Base-by-base conservation (phyloP, 768 basidiomycete genomes). In the Rhodocollybia butyracea region DNA sequence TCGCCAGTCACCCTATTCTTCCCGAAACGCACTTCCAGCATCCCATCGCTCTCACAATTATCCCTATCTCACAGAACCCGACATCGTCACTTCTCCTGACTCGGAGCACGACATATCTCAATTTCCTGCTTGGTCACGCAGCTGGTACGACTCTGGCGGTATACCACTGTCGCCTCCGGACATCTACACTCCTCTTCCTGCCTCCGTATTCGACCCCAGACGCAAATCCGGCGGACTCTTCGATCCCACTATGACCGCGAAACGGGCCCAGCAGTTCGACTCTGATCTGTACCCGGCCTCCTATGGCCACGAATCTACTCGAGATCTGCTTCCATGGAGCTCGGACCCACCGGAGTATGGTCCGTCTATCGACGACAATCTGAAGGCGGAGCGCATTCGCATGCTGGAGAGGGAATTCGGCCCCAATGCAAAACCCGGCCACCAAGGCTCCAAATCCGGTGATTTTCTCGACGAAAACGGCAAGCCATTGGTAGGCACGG, bases 331-430 rank as follows among this genome's bases (percentile, higher is more conserved):
- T 10, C 82, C 83, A 1, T 87, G 84, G 83, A 73, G 71, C 52
- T 68, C 64, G 45, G 79, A 82, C 47, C 75, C 74, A 1, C 74
- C 76, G 12, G 75, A 77, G 21, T 73, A 74, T 55, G 73, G 70
- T 19, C 66, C 69, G 0, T 66, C 70, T 1, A 60, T 86, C 3
- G 76, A 82, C 54, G 67, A 77, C 1, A 66, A 74, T n/a, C 69
- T 81, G 29, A 88, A 86, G 65, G 83, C 84, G 65, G 86, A 88
- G 60, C 76, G 86, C 17, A 74, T 88, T 60, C 79, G 84, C 5
- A 87, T 88, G 85, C 75, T 89, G 10, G 82, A 88, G 63, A 77
- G 77, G 17, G 85, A 88, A 58, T 89, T 88, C 64, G 80, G 81
- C 3, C 66, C 69, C n/a, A 73, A 76, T 45, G 58, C 64, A 21